phyloP scores from a whole-genome alignment of 2,329 filamentous ascomycete genomes.

The Calonectria fujianensis region DNA sequence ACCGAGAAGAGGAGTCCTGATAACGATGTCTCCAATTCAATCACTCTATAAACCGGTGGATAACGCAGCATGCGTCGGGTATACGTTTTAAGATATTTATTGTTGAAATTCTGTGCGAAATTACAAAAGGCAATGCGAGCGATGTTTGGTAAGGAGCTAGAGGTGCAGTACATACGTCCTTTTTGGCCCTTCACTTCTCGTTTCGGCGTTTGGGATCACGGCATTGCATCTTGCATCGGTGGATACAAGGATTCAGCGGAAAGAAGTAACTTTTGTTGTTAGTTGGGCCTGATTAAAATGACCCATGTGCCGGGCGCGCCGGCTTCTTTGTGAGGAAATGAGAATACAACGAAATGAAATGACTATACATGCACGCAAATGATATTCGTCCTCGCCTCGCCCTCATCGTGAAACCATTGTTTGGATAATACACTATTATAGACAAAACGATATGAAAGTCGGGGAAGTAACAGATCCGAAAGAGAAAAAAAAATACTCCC shows the following conservation, averaged over 20 bases:
- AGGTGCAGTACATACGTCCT: constrained; percentile 6
- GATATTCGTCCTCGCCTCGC: background rate
- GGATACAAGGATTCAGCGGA: constrained; percentile 19
- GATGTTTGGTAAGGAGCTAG: constrained; percentile 20
- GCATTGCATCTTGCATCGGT: constrained; percentile 19
- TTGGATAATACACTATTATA: constrained; percentile 23
- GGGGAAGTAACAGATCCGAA: constrained; percentile 29
- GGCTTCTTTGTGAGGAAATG: constrained; percentile 21
- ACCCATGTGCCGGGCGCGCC: background rate
- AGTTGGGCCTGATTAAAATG: background rate
- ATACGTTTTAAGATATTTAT: constrained; percentile 26
- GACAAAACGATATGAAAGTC: constrained; percentile 3
- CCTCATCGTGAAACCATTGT: background rate
- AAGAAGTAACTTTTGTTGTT: constrained; percentile 8
- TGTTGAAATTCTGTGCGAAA: constrained; percentile 11
- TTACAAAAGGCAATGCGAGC: constrained; percentile 6
- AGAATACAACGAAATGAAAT: constrained; percentile 29
- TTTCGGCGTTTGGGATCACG: constrained; percentile 21
- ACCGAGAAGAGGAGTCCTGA: constrained; percentile 41
- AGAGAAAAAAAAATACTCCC: constrained; percentile 4
- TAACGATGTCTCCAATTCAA: background rate
- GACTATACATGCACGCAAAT: constrained; percentile 4
- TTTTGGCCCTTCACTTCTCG: background rate
- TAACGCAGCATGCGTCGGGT: background rate
- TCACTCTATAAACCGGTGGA: background rate